phyloP scores from a whole-genome alignment of 225 moss, liverwort and hornwort species.

The Polytrichum commune region DNA sequence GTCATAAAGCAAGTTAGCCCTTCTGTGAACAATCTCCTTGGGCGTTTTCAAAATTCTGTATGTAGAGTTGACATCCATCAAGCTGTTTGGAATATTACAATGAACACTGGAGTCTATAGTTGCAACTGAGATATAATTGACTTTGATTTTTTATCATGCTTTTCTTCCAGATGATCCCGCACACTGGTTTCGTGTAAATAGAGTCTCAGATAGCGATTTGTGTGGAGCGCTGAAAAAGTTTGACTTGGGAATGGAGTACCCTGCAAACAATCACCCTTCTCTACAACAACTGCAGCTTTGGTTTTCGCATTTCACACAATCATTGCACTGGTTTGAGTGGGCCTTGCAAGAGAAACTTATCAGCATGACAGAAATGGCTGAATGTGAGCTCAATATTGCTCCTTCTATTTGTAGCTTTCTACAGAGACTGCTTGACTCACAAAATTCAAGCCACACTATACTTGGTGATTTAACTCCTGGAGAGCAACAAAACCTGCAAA shows the following conservation, averaged over 20 bases:
- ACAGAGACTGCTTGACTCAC: slow-evolving; percentile 27
- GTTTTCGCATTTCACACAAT: slow-evolving; percentile 49
- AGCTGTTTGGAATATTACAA: too few relatives aligned
- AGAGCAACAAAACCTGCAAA: slow-evolving; percentile 59
- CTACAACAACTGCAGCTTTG: slow-evolving; percentile 49
- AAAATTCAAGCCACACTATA: slow-evolving; percentile 23
- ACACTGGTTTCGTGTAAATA: slow-evolving; percentile 60
- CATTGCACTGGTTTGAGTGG: slow-evolving; percentile 93
- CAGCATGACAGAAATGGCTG: slow-evolving; percentile 40
- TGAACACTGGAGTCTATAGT: too few relatives aligned
- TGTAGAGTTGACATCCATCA: too few relatives aligned
- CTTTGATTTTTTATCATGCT: too few relatives aligned
- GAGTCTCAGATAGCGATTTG: slow-evolving; percentile 21
- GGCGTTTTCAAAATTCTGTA: background rate
- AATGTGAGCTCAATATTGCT: slow-evolving; percentile 28
- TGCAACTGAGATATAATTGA: too few relatives aligned
- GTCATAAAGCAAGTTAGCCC: background rate
- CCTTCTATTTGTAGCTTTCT: slow-evolving; percentile 46
- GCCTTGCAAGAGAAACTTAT: slow-evolving; percentile 59
- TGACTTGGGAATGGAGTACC: slow-evolving; percentile 44
- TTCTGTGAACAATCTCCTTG: background rate
- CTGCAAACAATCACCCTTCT: slow-evolving; percentile 33
- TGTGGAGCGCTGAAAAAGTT: slow-evolving; percentile 31
- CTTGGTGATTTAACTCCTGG: slow-evolving; percentile 58
- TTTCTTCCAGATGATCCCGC: slow-evolving; percentile 47